Conservation (phyloP, 177 flowering plant genomes). For the Telopea speciosissima region DNA sequence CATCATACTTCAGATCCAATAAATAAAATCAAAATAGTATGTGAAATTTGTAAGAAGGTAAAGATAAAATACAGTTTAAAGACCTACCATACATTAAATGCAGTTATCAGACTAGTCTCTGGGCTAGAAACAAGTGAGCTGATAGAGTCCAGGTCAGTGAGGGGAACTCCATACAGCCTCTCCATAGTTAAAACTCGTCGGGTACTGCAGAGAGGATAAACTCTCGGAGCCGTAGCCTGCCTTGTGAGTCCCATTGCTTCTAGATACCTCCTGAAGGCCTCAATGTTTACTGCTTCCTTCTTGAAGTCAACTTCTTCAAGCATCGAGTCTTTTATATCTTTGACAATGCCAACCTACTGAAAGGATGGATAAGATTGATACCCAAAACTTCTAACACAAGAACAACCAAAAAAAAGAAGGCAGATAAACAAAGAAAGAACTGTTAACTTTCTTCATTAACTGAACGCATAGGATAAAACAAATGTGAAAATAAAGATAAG, state of each 20-base stretch:
- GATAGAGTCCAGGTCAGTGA: slow-evolving; percentile 84
- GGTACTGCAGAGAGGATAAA: slow-evolving; percentile 66
- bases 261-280: slow-evolving; percentile 72
- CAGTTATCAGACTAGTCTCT: slow-evolving; percentile 82
- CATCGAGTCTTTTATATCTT: slow-evolving; percentile 88
- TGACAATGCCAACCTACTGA: slow-evolving; percentile 76
- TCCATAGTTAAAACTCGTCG: slow-evolving; percentile 81
- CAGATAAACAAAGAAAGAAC: neutral
- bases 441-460: neutral
- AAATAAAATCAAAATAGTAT: slow-evolving; percentile 3
- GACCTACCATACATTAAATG: slow-evolving; percentile 93
- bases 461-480: neutral
- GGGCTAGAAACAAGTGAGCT: slow-evolving; percentile 87
- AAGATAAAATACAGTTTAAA: neutral
- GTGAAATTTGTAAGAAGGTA: neutral
- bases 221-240: slow-evolving; percentile 92
- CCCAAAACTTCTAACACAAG: neutral
- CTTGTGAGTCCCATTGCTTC: slow-evolving; percentile 80
- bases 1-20: neutral
- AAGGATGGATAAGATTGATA: slow-evolving; percentile 12
- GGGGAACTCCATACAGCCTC: slow-evolving; percentile 97
- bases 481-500: neutral
- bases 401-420: neutral
- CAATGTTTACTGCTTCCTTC: slow-evolving; percentile 85
- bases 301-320: slow-evolving; percentile 95